Evolutionary conservation across 1,284 basidiomycete genomes (phyloP).

Genomic region (Tilletia walkeri): DNA sequence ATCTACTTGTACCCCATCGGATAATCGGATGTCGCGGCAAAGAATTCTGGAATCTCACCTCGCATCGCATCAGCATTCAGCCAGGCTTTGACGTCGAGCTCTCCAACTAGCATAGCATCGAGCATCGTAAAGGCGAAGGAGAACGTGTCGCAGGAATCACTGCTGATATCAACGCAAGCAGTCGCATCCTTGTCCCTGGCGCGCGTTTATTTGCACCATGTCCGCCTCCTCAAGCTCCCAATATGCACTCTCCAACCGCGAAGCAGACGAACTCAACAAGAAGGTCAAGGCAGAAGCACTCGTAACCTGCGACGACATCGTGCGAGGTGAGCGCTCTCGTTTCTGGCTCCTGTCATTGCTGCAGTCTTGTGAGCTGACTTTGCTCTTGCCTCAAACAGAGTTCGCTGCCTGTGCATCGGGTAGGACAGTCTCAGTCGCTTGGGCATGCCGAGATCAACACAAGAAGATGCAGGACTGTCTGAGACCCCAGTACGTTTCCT

Average conservation of each 20-base stretch:
- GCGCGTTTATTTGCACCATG: no score
- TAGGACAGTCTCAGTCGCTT: constrained; percentile 76
- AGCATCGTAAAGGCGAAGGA: no score
- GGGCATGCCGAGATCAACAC: constrained; percentile 72
- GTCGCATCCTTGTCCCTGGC: no score
- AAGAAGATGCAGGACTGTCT: constrained; percentile 76
- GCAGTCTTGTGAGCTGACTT: not conserved
- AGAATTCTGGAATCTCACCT: no score
- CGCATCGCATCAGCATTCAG: no score
- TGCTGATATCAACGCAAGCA: no score
- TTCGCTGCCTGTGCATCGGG: constrained; percentile 80
- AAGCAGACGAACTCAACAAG: constrained; percentile 80
- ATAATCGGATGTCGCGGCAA: no score
- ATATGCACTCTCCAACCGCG: constrained; percentile 76
- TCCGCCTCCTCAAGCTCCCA: not conserved
- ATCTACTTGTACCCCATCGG: no score
- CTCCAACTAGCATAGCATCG: no score
- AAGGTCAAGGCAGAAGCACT: constrained; percentile 75
- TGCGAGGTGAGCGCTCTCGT: constrained; percentile 64
- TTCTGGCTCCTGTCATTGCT: not conserved
- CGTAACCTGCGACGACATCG: constrained; percentile 72
- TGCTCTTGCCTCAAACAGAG: constrained; percentile 59
- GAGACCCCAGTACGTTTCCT: constrained; percentile 68
- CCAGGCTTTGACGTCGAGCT: no score
- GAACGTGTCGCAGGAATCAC: no score